Base-by-base conservation (phyloP, 371 early-diverging fungal genomes). In the Apophysomyces elegans region DNA sequence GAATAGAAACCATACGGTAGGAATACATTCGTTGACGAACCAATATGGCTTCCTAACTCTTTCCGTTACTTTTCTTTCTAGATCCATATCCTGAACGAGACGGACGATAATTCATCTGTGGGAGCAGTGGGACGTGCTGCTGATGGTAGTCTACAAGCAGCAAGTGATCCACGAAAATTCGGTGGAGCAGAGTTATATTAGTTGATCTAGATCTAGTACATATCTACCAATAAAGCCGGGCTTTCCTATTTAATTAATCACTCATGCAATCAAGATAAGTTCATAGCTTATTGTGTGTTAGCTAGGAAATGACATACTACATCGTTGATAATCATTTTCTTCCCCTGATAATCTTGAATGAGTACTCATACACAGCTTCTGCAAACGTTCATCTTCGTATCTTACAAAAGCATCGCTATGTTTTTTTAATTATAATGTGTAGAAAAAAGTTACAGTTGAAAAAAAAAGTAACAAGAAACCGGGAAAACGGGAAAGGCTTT, bases 121-220 rank as follows among this genome's bases (percentile, higher is more conserved):
- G 77, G 80, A 41, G 73, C 66, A n/a, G 74, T 83, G 21, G 61
- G 68, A 54, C 69, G 77, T 14, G 47, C 69, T 46, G 45, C 47
- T 8, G 61, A 80, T 56, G 78, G 78, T 5, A 72, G 63, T 2
- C 58, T 80, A 0, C 63, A 75, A 62, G 83, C 77, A 16, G 80
- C 75, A 12, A 80, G 80, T 60, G 83, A 83, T 63, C 76, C 75
- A n/a, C 67, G 83, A 58, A 83, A 83, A 47, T 66, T 63, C 43
- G 83, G 79, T 14, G 32, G 32, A 26, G 32, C 32, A 26, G 32
- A 26, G 32, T 26, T 26, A 26, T 26, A 26, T 26, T 26, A 26
- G 32, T 26, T 26, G 32, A 26, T 26, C 32, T 26, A 26, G 32
- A 26, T 26, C 32, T 26, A 26, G 32, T 26, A 26, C 2, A 26